phyloP scores from a whole-genome alignment of 2,329 filamentous ascomycete genomes.

The Trichoderma asperellum region DNA sequence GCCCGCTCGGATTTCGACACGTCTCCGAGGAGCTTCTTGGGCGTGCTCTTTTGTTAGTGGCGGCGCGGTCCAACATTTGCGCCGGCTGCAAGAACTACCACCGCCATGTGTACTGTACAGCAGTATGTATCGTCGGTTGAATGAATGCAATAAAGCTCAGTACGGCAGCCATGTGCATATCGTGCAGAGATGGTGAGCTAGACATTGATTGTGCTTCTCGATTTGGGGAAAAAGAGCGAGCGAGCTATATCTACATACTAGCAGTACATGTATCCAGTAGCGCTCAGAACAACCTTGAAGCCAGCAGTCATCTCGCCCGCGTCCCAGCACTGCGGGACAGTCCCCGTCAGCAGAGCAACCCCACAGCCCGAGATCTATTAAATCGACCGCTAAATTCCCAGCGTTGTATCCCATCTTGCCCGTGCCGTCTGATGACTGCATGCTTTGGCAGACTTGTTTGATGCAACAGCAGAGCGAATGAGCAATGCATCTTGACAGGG shows the following conservation, averaged over 20 bases:
- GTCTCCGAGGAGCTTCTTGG: conserved; percentile 8
- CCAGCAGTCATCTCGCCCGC: not conserved
- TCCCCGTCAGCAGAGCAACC: too few relatives aligned
- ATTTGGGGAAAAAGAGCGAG: not conserved
- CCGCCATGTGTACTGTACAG: not conserved
- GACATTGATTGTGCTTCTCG: not conserved
- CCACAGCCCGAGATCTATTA: too few relatives aligned
- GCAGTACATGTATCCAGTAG: not conserved
- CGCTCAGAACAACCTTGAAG: not conserved
- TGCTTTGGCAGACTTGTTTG: too few relatives aligned
- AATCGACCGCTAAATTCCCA: too few relatives aligned
- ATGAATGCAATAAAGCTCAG: not conserved
- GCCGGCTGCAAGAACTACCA: not conserved
- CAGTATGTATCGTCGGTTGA: too few relatives aligned
- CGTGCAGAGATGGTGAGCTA: not conserved
- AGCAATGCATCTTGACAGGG: too few relatives aligned
- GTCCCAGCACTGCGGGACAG: not conserved
- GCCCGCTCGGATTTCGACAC: conserved; percentile 22
- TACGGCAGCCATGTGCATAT: not conserved
- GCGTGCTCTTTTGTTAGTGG: not conserved
- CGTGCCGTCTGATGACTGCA: too few relatives aligned
- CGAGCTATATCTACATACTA: not conserved
- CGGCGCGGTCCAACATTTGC: not conserved
- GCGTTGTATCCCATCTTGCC: not conserved
- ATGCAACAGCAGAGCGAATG: too few relatives aligned